These are phyloP conservation scores for Yamadazyma oceani DNA, from an alignment of 1,139 yeast species.

Conservation along the genomic window DNA sequence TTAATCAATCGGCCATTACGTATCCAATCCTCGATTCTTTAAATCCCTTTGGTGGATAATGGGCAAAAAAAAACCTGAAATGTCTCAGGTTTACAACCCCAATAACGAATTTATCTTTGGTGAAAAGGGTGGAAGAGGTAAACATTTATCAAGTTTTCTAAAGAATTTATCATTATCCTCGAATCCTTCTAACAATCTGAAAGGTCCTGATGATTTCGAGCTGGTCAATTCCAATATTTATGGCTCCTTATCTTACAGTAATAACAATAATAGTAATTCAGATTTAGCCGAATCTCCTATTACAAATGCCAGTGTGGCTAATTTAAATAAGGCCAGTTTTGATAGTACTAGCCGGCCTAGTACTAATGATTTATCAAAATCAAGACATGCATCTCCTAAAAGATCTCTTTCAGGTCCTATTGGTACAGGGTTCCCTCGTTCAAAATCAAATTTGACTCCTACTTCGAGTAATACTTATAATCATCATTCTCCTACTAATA, in stretches of 20 bases:
- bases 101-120: conserved; percentile 65
- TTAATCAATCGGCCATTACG: background rate
- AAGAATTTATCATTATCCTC: conserved; percentile 45
- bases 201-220: conserved; percentile 20
- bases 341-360: conserved; percentile 2
- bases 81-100: conserved; percentile 57
- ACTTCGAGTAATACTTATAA: conserved; percentile 9
- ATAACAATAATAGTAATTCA: background rate
- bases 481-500: conserved; percentile 9
- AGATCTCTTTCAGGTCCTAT: conserved; percentile 21
- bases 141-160: conserved; percentile 58
- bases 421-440: conserved; percentile 10
- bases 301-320: conserved; percentile 10
- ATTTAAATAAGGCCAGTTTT: conserved; percentile 5
- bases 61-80: conserved; percentile 53
- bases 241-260: conserved; percentile 35
- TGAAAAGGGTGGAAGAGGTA: conserved; percentile 68
- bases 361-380: background rate
- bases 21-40: conserved; percentile 2
- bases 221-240: conserved; percentile 42
- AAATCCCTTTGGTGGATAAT: conserved; percentile 16
- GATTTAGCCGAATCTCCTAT: background rate
- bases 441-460: conserved; percentile 10
- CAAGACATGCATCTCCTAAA: conserved; percentile 16
- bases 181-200: conserved; percentile 8